A percentile compares a stretch with the other conserved stretches of the same genome.
These are phyloP conservation scores for Orobanche coerulescens DNA, from an alignment of 257 asterid species.

Conservation along the genomic window DNA sequence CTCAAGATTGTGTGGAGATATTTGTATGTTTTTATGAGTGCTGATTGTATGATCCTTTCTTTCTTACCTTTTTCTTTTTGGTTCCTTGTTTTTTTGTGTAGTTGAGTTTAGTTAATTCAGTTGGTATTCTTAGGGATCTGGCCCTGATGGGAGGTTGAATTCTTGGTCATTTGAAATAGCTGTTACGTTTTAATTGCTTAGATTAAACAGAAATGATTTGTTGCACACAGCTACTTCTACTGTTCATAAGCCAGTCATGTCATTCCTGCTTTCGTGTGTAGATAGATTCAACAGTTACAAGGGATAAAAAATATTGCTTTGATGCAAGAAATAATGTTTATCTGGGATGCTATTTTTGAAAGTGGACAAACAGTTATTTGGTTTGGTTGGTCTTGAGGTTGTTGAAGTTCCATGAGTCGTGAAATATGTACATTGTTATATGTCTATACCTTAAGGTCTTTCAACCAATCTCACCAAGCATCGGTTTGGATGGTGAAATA, in stretches of 20 bases:
- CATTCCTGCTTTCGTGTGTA: neutral
- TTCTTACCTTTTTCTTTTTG: too few species aligned
- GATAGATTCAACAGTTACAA: neutral
- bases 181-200: neutral
- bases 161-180: neutral
- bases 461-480: neutral
- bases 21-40: neutral
- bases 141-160: neutral
- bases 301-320: neutral
- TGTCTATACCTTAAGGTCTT: neutral
- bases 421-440: neutral
- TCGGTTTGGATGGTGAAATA: conserved; percentile 21
- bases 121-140: neutral
- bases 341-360: neutral
- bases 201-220: neutral
- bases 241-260: neutral
- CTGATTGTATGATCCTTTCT: too few species aligned
- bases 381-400: neutral
- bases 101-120: neutral
- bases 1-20: neutral
- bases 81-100: neutral
- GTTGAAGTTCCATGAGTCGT: neutral
- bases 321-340: neutral
- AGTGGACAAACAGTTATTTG: neutral
- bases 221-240: conserved; percentile 1